Evolutionary conservation across 805 yeast genomes (phyloP), one percentile per base, ranked within the genome.

Genomic region (Torulaspora quercuum): DNA sequence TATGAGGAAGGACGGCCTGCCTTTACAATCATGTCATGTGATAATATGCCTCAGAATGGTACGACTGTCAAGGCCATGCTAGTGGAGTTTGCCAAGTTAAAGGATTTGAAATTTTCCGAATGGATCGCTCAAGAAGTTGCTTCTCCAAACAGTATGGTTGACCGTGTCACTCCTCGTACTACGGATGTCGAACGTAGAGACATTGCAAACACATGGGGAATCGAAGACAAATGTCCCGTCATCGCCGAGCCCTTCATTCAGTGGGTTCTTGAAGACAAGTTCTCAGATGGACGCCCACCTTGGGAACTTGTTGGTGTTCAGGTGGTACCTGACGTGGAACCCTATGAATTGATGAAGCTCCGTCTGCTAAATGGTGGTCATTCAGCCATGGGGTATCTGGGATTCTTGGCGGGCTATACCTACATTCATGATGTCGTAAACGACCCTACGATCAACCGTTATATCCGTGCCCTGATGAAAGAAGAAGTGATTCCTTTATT

Each of bases 21-120:
- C n/a, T 37, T 37, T 16, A 37, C 41, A n/a, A 25, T 37, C 8
- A 37, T 37, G 41, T 37, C 41, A 4, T 37, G 41, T n/a, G 41
- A 37, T 13, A 37, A 37, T 12, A 37, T 37, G 41, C 41, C 41
- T 5, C 25, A 37, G 6, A 37, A 37, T 25, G 41, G 41, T 12
- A 25, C 15, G 9, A 37, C 41, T 10, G n/a, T 37, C 20, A 37
- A 31, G 26, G 11, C 32, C 4, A 31, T 31, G 37, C 26, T 37
- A 11, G 16, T 31, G 31, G 36, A 29, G 5, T 37, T 37, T 15
- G 36, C 37, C 11, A 37, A 31, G 20, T 17, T 25, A 25, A 37
- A 31, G 21, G 18, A 37, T 17, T 13, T 15, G 11, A 15, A 31
- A n/a, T 30, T 37, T 18, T 29, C 41, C 12, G 37, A 24, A 5